A percentile compares a stretch with the other conserved stretches of the same genome.
phyloP scores from a whole-genome alignment of 768 basidiomycete species.

The Naganishia onofrii region DNA sequence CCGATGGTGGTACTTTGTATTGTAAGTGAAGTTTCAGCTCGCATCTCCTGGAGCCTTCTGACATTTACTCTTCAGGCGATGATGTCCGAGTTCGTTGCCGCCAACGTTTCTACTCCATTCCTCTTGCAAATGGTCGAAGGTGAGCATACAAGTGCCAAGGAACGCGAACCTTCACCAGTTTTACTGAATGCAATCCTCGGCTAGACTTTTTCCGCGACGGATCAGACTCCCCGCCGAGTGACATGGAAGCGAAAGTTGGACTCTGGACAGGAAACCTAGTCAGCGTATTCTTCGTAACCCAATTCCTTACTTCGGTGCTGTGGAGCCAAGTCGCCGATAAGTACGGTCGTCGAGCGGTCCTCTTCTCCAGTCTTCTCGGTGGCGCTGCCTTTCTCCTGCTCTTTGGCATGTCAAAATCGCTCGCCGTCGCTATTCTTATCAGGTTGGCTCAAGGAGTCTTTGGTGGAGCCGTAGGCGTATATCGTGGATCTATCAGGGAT shows the following conservation, averaged over 20 bases:
- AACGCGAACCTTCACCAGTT: no score
- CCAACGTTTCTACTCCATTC: slow-evolving; percentile 89
- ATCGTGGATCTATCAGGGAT: slow-evolving; percentile 74
- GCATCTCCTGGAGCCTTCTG: neutral
- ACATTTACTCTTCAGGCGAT: slow-evolving; percentile 62
- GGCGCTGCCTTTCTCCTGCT: slow-evolving; percentile 60
- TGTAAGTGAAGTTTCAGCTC: slow-evolving; percentile 57
- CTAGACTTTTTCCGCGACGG: slow-evolving; percentile 47
- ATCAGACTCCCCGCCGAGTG: slow-evolving; percentile 61
- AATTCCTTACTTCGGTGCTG: slow-evolving; percentile 88
- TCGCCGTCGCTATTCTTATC: slow-evolving; percentile 72
- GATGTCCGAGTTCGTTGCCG: slow-evolving; percentile 90
- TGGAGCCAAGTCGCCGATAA: slow-evolving; percentile 96
- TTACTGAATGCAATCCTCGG: neutral
- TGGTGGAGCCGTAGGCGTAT: slow-evolving; percentile 49
- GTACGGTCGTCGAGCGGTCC: slow-evolving; percentile 79
- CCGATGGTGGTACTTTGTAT: slow-evolving; percentile 92
- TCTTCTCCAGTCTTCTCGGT: slow-evolving; percentile 80
- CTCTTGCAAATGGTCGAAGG: slow-evolving; percentile 93
- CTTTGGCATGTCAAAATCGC: slow-evolving; percentile 54
- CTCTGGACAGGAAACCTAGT: slow-evolving; percentile 89
- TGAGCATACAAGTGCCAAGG: slow-evolving; percentile 22
- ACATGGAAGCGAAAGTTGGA: slow-evolving; percentile 79
- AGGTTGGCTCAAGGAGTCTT: slow-evolving; percentile 89
- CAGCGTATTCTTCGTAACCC: slow-evolving; percentile 93